phyloP scores from a whole-genome alignment of 257 asterid genomes.

The Cordia subcordata region DNA sequence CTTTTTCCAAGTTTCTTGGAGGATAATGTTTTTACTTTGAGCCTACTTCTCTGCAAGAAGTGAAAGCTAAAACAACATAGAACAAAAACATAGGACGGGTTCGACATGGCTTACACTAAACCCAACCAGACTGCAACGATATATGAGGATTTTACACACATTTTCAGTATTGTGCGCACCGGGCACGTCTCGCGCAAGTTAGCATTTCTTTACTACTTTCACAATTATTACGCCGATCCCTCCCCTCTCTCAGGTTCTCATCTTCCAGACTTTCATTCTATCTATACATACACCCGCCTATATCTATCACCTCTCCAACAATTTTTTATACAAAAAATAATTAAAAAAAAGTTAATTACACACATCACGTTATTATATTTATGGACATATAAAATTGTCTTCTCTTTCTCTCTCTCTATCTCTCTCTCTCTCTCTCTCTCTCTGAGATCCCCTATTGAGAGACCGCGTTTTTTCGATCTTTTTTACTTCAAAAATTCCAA shows the following conservation, averaged over 20 bases:
- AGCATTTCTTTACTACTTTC: slow-evolving; percentile 15
- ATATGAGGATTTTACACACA: no score
- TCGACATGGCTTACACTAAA: slow-evolving; percentile 10
- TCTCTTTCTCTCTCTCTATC: slow-evolving; percentile 20
- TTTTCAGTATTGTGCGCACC: slow-evolving; percentile 19
- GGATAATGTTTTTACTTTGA: slow-evolving; percentile 18
- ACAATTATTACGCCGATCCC: slow-evolving; percentile 25
- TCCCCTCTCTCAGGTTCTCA: slow-evolving; percentile 13
- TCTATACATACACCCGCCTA: slow-evolving; percentile 25
- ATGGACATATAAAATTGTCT: neutral
- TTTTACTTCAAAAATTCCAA: neutral
- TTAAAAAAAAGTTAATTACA: neutral
- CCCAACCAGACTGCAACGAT: slow-evolving; percentile 8
- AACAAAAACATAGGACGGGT: neutral
- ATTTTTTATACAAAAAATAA: neutral
- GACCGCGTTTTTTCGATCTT: neutral
- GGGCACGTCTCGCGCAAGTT: slow-evolving; percentile 27
- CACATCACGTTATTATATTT: neutral
- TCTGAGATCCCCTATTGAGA: slow-evolving; percentile 69
- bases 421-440: slow-evolving; percentile 46
- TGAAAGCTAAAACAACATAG: neutral
- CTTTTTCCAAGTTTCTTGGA: slow-evolving; percentile 28
- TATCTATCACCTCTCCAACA: slow-evolving; percentile 17
- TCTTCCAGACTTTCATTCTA: slow-evolving; percentile 16
- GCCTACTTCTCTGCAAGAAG: slow-evolving; percentile 29